phyloP scores from a whole-genome alignment of 1,284 basidiomycete species.

The Trichosporon sp. region DNA sequence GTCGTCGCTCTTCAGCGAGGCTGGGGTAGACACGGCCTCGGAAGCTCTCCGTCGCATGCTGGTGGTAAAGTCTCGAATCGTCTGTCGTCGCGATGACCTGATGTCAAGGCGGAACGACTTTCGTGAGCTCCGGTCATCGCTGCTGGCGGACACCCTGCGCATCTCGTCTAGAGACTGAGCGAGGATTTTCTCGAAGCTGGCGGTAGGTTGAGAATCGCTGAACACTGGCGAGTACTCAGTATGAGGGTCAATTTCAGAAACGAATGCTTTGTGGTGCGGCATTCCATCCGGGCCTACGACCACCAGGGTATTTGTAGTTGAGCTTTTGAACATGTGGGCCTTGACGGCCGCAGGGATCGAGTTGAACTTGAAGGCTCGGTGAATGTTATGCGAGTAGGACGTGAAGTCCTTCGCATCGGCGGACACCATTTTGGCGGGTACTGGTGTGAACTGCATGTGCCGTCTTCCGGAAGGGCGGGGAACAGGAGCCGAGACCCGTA shows the following conservation, averaged over 20 bases:
- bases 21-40: background rate
- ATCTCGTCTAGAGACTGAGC: background rate
- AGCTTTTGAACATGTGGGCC: background rate
- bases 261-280: background rate
- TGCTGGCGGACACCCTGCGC: background rate
- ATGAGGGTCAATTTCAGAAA: background rate
- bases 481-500: background rate
- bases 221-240: background rate
- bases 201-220: background rate
- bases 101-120: background rate
- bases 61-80: background rate
- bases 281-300: constrained; percentile 1
- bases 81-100: background rate
- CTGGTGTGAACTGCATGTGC: background rate
- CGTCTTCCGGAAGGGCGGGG: background rate
- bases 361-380: constrained; percentile 4
- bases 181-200: background rate
- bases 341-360: background rate
- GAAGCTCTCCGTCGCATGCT: background rate
- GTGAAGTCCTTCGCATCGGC: background rate
- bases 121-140: background rate
- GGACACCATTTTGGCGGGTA: background rate
- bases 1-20: background rate
- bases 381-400: constrained; percentile 1
- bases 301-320: background rate